Base-by-base conservation (phyloP, 768 basidiomycete species). In the Leccinellum albellum region DNA sequence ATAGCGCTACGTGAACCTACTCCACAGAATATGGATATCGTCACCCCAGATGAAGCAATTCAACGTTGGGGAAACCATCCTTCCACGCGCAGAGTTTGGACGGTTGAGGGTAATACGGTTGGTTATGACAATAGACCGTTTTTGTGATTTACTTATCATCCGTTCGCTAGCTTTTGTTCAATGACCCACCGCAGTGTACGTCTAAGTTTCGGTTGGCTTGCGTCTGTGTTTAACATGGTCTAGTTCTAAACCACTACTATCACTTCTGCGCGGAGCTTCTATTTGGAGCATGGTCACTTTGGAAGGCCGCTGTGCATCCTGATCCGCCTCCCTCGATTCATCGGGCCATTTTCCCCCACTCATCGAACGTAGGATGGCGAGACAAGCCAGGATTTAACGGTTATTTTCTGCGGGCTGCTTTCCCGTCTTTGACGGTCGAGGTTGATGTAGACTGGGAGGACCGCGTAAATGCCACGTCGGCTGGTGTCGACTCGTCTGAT, bases 191-290 rank as follows among this genome's bases (percentile, higher is more conserved):
- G 2, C 88, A 91, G 65, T 89, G 74, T 73, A 49, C 28, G 73
- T 57, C 45, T n/a, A 21, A 33, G 45, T 32, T n/a, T 23, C 6
- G 26, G 33, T 20, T 28, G 32, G 14, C 29, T 37, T 60, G 23
- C 28, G 6, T 24, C 28, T 13, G 17, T 46, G 21, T 52, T 62
- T 35, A 61, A 31, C 9, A n/a, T 33, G 3, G 6, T 26, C 23
- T 33, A 76, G 74, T 94, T 78, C 78, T 93, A n/a, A 75, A 78
- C 47, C 92, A 94, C 68, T 94, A 92, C 70, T 94, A 93, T 71
- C 92, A 94, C 72, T 86, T 91, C 57, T 88, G 87, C 31, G 92
- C 88, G 0, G 92, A 94, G 67, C 82, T 91, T 48, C 74, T 91
- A 55, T 75, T 93, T 31, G 91, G 91, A 31, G 73, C 81, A 3